Conservation (phyloP, 768 basidiomycete species). For the Sporobolomyces phaffii region DNA sequence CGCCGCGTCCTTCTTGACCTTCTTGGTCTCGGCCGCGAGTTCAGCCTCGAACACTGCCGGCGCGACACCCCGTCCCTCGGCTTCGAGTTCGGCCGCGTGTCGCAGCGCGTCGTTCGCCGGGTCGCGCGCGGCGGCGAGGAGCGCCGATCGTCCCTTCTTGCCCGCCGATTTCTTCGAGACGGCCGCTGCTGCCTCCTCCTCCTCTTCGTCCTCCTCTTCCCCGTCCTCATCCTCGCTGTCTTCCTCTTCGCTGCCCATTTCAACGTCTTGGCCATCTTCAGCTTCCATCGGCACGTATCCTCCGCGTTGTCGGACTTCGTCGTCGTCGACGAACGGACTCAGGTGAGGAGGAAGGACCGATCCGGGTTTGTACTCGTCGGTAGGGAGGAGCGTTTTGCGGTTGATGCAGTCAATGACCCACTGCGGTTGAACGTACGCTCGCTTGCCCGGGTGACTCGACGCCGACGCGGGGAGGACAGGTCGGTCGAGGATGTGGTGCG, state of each 20-base stretch:
- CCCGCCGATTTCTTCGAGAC: constrained; percentile 38
- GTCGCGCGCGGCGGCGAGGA: constrained; percentile 47
- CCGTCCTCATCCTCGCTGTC: constrained; percentile 45
- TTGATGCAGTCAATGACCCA: constrained; percentile 98
- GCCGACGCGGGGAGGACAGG: constrained; percentile 51
- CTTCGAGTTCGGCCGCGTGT: constrained; percentile 81
- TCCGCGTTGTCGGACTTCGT: constrained; percentile 46
- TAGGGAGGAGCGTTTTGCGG: constrained; percentile 70
- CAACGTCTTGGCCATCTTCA: constrained; percentile 47
- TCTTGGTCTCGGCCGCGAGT: constrained; percentile 46
- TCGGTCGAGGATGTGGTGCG: constrained; percentile 91
- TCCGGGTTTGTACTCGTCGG: constrained; percentile 80
- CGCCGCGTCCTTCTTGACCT: constrained; percentile 36
- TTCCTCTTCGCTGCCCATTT: constrained; percentile 45
- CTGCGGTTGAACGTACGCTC: constrained; percentile 91
- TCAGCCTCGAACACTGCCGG: constrained; percentile 46
- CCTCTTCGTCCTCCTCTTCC: constrained; percentile 46
- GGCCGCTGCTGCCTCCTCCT: constrained; percentile 20
- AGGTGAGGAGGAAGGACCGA: constrained; percentile 84
- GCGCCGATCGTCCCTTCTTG: constrained; percentile 43
- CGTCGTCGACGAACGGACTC: constrained; percentile 82
- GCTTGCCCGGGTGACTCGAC: constrained; percentile 50
- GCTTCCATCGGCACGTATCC: constrained; percentile 57
- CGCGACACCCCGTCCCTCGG: constrained; percentile 55
- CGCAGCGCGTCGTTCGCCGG: constrained; percentile 62